Conservation (phyloP, 495 filamentous ascomycete genomes). For the Bombardia bombarda region DNA sequence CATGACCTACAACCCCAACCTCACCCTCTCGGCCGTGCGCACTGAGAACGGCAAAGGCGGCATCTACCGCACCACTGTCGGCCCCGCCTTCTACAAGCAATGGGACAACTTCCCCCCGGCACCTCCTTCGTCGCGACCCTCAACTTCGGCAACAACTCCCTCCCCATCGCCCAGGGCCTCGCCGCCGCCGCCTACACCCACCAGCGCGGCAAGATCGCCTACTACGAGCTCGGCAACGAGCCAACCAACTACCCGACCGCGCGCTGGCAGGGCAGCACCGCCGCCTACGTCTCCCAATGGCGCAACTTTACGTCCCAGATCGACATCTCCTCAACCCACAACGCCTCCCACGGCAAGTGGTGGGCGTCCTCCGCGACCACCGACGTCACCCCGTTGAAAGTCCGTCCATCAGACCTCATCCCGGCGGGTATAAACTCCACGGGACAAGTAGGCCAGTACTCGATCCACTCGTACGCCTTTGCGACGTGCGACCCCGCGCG, state of each 20-base stretch:
- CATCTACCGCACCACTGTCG: constrained; percentile 14
- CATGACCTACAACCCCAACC: constrained; percentile 11
- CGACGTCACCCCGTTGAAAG: constrained; percentile 11
- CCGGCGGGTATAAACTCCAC: constrained; percentile 16
- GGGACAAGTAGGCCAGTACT: constrained; percentile 19
- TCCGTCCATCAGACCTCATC: constrained; percentile 15
- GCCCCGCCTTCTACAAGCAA: constrained; percentile 13
- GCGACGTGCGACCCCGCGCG: constrained; percentile 22
- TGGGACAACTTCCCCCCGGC: constrained; percentile 16
- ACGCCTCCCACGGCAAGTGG: constrained; percentile 8
- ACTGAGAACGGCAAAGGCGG: constrained; percentile 16
- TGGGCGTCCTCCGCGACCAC: constrained; percentile 16
- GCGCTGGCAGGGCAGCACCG: constrained; percentile 13
- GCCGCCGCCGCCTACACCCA: constrained; percentile 9
- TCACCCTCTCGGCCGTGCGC: constrained; percentile 8
- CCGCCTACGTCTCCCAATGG: constrained; percentile 14
- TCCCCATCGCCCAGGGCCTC: constrained; percentile 9
- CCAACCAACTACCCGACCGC: constrained; percentile 15
- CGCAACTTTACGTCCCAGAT: constrained; percentile 8
- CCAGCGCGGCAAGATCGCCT: constrained; percentile 12
- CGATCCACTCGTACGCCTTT: constrained; percentile 24
- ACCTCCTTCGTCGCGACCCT: constrained; percentile 15
- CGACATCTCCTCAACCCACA: background rate
- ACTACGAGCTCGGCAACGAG: constrained; percentile 20
- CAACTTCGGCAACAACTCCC: constrained; percentile 18